Percentiles rank a stretch among this genome's conserved stretches.
Evolutionary conservation across 2,329 filamentous ascomycete genomes (phyloP).

Genomic region (Rhexocercosporidium sp.): DNA sequence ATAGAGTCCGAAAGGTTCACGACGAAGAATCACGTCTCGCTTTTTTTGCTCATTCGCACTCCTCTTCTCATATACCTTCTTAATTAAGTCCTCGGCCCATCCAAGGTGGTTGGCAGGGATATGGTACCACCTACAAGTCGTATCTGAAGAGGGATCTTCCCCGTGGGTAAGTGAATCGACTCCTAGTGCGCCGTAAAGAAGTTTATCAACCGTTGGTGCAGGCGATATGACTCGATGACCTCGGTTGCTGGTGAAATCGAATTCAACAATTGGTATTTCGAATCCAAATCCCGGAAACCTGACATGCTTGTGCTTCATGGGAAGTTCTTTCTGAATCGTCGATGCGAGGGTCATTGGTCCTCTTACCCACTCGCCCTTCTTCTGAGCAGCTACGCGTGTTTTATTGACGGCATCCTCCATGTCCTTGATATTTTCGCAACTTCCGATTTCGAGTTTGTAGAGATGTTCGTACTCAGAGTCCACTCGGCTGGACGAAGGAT

Average conservation of each 20-base stretch:
- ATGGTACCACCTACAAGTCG: constrained; percentile 21
- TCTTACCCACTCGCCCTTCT: constrained; percentile 19
- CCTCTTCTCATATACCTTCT: constrained; percentile 20
- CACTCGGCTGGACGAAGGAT: not conserved
- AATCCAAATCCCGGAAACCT: constrained; percentile 23
- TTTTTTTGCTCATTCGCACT: constrained; percentile 14
- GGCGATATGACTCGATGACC: constrained; percentile 18
- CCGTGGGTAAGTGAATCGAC: not conserved
- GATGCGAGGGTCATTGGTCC: constrained; percentile 4
- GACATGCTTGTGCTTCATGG: constrained; percentile 8
- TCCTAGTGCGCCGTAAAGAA: constrained; percentile 13
- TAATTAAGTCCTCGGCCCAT: constrained; percentile 22
- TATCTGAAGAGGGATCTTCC: not conserved
- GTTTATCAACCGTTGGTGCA: constrained; percentile 14
- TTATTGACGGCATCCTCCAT: constrained; percentile 14
- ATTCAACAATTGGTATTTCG: constrained; percentile 19
- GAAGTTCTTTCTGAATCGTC: not conserved
- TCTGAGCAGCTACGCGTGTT: constrained; percentile 6
- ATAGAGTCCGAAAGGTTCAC: constrained; percentile 16
- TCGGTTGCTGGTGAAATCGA: constrained; percentile 16
- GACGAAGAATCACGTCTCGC: constrained; percentile 19
- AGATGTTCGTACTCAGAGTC: constrained; percentile 14
- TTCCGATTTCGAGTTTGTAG: constrained; percentile 12
- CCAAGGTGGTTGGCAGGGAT: constrained; percentile 21
- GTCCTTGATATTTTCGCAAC: constrained; percentile 16